Evolutionary conservation across 2,329 filamentous ascomycete genomes (phyloP), one percentile per base, ranked within the genome.

Genomic region (Xylariaceae sp.): DNA sequence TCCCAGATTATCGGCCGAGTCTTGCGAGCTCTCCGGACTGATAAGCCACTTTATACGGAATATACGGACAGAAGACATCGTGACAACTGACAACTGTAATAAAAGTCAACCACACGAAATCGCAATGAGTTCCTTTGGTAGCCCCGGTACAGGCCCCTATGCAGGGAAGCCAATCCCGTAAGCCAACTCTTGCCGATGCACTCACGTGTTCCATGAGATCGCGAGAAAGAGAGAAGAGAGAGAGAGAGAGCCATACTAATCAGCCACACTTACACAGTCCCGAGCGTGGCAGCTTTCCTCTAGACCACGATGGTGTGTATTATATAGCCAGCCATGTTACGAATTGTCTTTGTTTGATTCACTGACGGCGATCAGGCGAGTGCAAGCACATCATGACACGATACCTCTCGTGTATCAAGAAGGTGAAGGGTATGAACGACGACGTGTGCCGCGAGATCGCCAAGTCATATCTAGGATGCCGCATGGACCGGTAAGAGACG

Each of bases 271-370:
- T n/a, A 35, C 49, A 4, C 66, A 94, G 90, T 59, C 93, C 93
- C 4, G 89, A 97, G 73, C 87, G 92, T 68, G 93, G 93, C 58
- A 95, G 90, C 69, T 97, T 97, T 71, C 93, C 93, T n/a, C 85
- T 97, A 58, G 93, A 97, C 74, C 92, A 97, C 70, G 92, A 96
- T 74, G 91, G 85, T 87, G 76, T 66, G 73, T 42, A 6, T 15
- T 3, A 4, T 30, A 15, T 34, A 1, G 15, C 15, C 15, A 34
- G 47, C 30, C 15, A 53, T 51, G 30, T 15, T 23, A 8, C 44
- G 50, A 17, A 59, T 37, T 4, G 3, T 55, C n/a, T 6, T 9
- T 17, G 13, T 15, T 15, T 45, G n/a, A 5, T 23, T 10, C 2
- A 13, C 51, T 58, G 37, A 61, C 37, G 4, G 30, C 54, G 11